phyloP scores from a whole-genome alignment of 2,329 filamentous ascomycete species.

The Magnaporthales sp. region DNA sequence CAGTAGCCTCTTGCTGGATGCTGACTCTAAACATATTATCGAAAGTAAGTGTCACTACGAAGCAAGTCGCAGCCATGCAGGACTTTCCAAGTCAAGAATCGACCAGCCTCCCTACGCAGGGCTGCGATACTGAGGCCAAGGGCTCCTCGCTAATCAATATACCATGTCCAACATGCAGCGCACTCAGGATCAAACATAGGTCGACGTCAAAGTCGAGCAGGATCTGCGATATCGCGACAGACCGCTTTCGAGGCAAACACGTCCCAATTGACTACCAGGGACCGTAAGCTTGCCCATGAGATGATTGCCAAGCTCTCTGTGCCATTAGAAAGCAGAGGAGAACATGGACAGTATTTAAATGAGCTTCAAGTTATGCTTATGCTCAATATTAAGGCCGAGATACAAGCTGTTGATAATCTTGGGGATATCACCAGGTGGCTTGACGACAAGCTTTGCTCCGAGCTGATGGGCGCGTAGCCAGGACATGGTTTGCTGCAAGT shows the following conservation, averaged over 20 bases:
- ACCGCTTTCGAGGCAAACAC: conserved; percentile 13
- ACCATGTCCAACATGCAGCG: background rate
- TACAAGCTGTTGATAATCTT: conserved; percentile 57
- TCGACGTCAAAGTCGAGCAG: background rate
- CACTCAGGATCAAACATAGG: background rate
- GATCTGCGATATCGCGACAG: background rate
- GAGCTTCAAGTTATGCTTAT: conserved; percentile 68
- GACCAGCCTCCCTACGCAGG: background rate
- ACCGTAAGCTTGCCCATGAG: conserved; percentile 47
- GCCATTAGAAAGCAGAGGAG: conserved; percentile 16
- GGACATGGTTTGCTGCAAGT: background rate
- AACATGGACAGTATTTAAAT: conserved; percentile 27
- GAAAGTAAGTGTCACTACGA: background rate
- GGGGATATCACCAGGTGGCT: conserved; percentile 44
- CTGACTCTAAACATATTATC: background rate
- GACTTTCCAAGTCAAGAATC: background rate
- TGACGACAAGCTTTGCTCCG: conserved; percentile 27
- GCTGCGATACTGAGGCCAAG: background rate
- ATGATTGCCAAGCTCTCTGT: conserved; percentile 37
- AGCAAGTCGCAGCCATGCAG: background rate
- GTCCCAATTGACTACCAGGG: conserved; percentile 37
- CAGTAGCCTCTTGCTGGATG: background rate
- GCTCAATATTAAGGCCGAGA: conserved; percentile 68
- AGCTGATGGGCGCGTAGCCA: background rate
- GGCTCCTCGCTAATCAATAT: background rate